A percentile compares a stretch with the other conserved stretches of the same genome.
phyloP scores from a whole-genome alignment of 805 yeast species.

The Danielozyma ontarioensis region DNA sequence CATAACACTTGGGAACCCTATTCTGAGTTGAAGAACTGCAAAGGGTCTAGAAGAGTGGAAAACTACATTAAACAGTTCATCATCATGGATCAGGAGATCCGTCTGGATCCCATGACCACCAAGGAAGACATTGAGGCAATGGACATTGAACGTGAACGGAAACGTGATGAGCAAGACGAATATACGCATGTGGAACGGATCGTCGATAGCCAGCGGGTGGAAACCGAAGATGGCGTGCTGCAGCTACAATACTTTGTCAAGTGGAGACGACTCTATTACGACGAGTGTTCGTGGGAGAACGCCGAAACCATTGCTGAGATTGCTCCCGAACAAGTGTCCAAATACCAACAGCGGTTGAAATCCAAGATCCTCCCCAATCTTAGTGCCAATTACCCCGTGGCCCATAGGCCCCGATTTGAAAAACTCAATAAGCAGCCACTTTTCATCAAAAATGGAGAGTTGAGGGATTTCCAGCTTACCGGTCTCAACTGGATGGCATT shows the following conservation, averaged over 20 bases:
- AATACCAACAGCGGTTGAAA: slow-evolving; percentile 73
- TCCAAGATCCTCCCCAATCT: slow-evolving; percentile 81
- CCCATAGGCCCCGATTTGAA: slow-evolving; percentile 80
- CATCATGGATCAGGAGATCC: slow-evolving; percentile 65
- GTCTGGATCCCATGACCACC: slow-evolving; percentile 77
- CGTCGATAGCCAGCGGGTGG: slow-evolving; percentile 75
- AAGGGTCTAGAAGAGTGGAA: slow-evolving; percentile 83
- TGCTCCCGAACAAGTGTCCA: slow-evolving; percentile 79
- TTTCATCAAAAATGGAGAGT: slow-evolving; percentile 83
- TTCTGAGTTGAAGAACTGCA: slow-evolving; percentile 42
- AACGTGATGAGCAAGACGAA: slow-evolving; percentile 78
- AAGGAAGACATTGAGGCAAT: slow-evolving; percentile 89
- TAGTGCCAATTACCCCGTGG: slow-evolving; percentile 68
- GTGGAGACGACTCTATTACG: slow-evolving; percentile 91
- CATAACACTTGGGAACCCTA: slow-evolving; percentile 94
- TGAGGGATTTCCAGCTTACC: slow-evolving; percentile 95
- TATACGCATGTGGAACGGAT: slow-evolving; percentile 85
- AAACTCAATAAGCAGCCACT: slow-evolving; percentile 82
- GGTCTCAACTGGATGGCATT: slow-evolving; percentile 99
- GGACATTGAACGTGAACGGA: slow-evolving; percentile 85
- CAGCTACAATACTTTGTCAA: slow-evolving; percentile 80
- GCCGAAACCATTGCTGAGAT: slow-evolving; percentile 80
- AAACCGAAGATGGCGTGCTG: slow-evolving; percentile 57
- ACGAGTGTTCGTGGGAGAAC: slow-evolving; percentile 95
- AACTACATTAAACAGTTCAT: slow-evolving; percentile 82